phyloP scores from a whole-genome alignment of 352 stramenopile species.

The Globisporangium heterothallicum region DNA sequence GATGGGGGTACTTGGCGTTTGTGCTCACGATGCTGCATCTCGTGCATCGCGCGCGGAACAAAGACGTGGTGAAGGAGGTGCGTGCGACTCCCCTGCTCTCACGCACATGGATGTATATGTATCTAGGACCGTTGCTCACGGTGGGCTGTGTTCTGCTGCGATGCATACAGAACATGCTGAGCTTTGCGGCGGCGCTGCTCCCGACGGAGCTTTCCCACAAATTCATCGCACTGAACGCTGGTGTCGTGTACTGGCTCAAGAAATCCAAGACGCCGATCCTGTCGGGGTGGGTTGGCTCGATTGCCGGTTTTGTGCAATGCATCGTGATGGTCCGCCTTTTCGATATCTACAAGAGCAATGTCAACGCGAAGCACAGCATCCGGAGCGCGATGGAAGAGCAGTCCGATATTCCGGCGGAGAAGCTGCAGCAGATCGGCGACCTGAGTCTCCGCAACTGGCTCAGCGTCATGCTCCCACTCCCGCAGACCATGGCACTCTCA shows the following conservation, averaged over 20 bases:
- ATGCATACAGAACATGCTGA: conserved; percentile 31
- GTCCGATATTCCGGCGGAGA: conserved; percentile 26
- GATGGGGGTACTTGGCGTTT: conserved; percentile 38
- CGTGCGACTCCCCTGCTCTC: neutral
- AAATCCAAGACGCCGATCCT: conserved; percentile 44
- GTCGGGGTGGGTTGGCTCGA: conserved; percentile 41
- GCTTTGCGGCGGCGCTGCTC: conserved; percentile 48
- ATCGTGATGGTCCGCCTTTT: conserved; percentile 36
- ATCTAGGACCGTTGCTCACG: neutral
- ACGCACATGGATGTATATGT: neutral
- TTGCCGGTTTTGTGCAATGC: conserved; percentile 39
- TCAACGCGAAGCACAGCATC: conserved; percentile 39
- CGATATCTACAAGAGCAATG: conserved; percentile 35
- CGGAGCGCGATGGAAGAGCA: conserved; percentile 22
- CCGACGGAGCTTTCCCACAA: conserved; percentile 53
- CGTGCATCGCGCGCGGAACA: conserved; percentile 34
- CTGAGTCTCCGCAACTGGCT: conserved; percentile 44
- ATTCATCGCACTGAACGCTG: conserved; percentile 33
- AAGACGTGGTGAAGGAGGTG: conserved; percentile 40
- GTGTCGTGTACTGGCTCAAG: conserved; percentile 27
- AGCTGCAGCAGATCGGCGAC: conserved; percentile 30
- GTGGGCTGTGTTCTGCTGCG: neutral
- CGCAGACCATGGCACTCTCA: conserved; percentile 37
- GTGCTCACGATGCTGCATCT: conserved; percentile 34
- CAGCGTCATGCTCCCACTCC: conserved; percentile 46